Evolutionary conservation across 1,284 basidiomycete species (phyloP).

Genomic region (Agroathelia rolfsii): DNA sequence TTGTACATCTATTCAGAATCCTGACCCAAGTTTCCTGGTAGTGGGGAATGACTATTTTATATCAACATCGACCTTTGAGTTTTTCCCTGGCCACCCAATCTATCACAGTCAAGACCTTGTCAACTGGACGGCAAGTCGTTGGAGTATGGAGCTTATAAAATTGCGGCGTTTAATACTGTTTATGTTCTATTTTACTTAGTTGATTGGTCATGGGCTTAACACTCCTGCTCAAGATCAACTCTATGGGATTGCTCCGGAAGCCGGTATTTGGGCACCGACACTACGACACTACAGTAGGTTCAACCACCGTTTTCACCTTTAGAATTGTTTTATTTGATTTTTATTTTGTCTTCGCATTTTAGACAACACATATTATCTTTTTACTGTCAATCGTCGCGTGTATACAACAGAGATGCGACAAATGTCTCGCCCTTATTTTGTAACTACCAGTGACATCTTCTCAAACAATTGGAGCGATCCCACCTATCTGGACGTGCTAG

Average conservation of each 20-base stretch:
- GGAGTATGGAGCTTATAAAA: no score
- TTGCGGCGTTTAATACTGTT: no score
- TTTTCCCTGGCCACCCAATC: slow-evolving; percentile 29
- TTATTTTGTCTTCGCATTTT: not conserved
- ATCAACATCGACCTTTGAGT: slow-evolving; percentile 28
- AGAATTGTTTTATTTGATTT: no score
- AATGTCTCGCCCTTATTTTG: slow-evolving; percentile 29
- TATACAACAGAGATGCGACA: slow-evolving; percentile 30
- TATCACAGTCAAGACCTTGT: slow-evolving; percentile 29
- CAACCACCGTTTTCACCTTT: no score
- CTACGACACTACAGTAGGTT: slow-evolving; percentile 13
- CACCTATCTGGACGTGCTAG: slow-evolving; percentile 29
- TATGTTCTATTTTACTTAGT: slow-evolving; percentile 10
- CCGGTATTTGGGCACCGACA: slow-evolving; percentile 19
- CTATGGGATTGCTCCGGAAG: slow-evolving; percentile 27
- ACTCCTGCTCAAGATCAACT: no score
- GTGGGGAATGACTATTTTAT: slow-evolving; percentile 29
- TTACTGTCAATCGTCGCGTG: slow-evolving; percentile 26
- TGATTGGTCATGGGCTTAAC: not conserved
- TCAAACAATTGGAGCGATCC: slow-evolving; percentile 35
- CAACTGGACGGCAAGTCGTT: slow-evolving; percentile 26
- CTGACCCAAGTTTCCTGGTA: slow-evolving; percentile 27
- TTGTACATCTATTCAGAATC: slow-evolving; percentile 16
- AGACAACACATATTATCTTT: slow-evolving; percentile 11
- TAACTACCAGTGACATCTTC: slow-evolving; percentile 31